Conservation (phyloP, 495 filamentous ascomycete genomes). For the Copromyces sp. region DNA sequence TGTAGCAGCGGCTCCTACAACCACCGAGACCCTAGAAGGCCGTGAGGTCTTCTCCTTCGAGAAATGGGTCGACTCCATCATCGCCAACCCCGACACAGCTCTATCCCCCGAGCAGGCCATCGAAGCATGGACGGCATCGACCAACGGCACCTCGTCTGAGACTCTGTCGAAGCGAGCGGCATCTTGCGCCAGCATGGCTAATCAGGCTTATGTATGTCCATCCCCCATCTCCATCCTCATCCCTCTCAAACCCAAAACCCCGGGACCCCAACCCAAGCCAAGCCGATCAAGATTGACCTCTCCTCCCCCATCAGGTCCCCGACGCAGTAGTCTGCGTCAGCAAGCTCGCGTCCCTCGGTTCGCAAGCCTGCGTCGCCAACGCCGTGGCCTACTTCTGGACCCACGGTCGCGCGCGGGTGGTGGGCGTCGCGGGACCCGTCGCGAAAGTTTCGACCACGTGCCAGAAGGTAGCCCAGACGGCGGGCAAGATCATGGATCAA, state of each 20-base stretch:
- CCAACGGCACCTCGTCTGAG: neutral
- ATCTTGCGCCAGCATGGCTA: neutral
- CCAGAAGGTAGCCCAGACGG: neutral
- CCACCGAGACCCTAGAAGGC: neutral
- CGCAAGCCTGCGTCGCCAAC: neutral
- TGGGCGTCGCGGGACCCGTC: neutral
- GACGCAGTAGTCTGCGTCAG: neutral
- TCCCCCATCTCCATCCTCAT: neutral
- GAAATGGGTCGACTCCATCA: slow-evolving; percentile 1
- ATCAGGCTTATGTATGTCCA: neutral
- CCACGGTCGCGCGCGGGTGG: neutral
- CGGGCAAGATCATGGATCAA: neutral
- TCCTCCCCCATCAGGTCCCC: neutral
- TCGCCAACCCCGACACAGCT: slow-evolving; percentile 1
- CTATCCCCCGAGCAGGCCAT: neutral
- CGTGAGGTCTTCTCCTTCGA: slow-evolving; percentile 1
- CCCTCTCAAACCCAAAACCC: neutral
- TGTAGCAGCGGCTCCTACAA: neutral
- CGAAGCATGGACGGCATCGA: neutral
- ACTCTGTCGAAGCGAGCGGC: neutral
- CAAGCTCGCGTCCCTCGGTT: neutral
- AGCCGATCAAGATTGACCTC: too few species aligned
- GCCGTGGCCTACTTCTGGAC: neutral
- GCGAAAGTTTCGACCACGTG: neutral
- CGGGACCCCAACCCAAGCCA: too few species aligned